phyloP scores from a whole-genome alignment of 495 filamentous ascomycete species.

The Aspergillus olivimuriae region DNA sequence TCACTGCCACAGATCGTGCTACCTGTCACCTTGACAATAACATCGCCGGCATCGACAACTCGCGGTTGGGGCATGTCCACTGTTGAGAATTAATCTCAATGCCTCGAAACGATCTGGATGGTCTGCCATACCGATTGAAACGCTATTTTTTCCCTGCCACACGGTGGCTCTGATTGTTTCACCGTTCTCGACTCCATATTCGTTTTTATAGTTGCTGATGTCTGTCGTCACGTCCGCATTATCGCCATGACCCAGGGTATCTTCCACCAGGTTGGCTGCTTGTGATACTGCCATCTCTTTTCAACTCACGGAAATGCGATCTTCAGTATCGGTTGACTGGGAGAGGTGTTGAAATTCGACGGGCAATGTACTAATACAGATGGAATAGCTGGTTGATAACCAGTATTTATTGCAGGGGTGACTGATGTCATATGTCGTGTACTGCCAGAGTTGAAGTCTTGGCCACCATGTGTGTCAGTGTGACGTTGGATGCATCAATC shows the following conservation, averaged over 20 bases:
- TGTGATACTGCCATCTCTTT: conserved; percentile 55
- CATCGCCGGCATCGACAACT: conserved; percentile 67
- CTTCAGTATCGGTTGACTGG: no score
- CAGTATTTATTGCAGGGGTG: no score
- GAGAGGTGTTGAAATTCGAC: no score
- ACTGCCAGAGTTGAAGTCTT: no score
- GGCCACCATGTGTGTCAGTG: no score
- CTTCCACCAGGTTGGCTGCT: conserved; percentile 55
- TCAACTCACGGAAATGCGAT: no score
- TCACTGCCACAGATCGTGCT: conserved; percentile 85
- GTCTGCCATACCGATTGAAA: conserved; percentile 23
- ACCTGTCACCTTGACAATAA: conserved; percentile 79
- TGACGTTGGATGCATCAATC: no score
- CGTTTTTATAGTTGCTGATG: conserved; percentile 11
- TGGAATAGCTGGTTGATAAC: no score
- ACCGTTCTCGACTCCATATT: conserved; percentile 4
- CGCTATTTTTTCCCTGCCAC: conserved; percentile 35
- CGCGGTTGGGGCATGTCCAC: conserved; percentile 62
- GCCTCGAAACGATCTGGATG: background rate
- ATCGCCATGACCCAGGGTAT: conserved; percentile 53
- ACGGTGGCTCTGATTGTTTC: conserved; percentile 16
- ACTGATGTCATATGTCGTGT: no score
- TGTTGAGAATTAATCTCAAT: no score
- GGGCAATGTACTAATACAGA: no score
- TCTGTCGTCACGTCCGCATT: conserved; percentile 12